Evolutionary conservation across 129 eudicot genomes (phyloP), one percentile per base, ranked within the genome.

Genomic region (Pittosporum tobira): DNA sequence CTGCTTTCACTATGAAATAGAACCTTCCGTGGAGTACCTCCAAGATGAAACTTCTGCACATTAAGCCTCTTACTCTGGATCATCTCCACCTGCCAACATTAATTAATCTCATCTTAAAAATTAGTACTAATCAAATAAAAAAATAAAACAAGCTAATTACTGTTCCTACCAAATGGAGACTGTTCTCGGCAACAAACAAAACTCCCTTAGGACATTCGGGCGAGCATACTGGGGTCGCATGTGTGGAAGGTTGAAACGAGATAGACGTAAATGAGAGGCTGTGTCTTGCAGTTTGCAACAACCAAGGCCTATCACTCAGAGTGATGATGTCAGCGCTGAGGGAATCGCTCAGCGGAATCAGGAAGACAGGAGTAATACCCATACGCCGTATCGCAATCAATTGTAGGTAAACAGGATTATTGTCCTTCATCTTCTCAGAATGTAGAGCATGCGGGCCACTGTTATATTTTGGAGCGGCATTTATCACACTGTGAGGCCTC

Each of bases 301-400:
- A 77, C 99, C 99, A 91, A 58, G 99, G 99, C 70, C 96, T 74
- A 61, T 91, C 99, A 72, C 99, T 87, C 31, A 91, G 89, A 79
- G 94, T 88, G 57, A 91, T 91, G 50, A 91, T 68, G 66, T 91
- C 99, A 29, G 94, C 78, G 70, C 81, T 85, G 6, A 79, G 77
- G 28, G 64, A 70, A 83, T 87, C 96, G 61, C 61, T 74, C 64
- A 91, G 55, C 8, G 99, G 84, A 69, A 91, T 81, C 68, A 91
- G 73, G 68, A 87, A 87, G 47, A 77, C 90, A 37, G 99, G 99
- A 40, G 99, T 74, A 62, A 91, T 79, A 42, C 99, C 99, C 55
- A 91, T 80, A 11, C 96, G 94, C 11, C 99, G 95, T 22, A 81
- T 77, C 12, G 99, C 87, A 69, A 91, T 81, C 49, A 87, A 57